phyloP scores from a whole-genome alignment of 495 filamentous ascomycete genomes.

The Penicillium silybi region DNA sequence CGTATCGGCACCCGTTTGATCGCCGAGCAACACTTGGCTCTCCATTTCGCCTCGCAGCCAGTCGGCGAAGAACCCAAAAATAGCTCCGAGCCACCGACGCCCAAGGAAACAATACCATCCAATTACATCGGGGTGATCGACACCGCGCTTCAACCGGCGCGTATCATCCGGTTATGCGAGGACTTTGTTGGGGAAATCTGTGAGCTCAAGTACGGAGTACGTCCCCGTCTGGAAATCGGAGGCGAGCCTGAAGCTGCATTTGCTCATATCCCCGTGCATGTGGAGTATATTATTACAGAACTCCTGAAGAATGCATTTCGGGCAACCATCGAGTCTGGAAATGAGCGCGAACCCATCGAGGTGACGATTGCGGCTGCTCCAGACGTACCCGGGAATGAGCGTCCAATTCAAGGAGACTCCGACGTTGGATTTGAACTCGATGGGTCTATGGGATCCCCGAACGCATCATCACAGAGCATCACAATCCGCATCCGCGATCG shows the following conservation, averaged over 20 bases:
- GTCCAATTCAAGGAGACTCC: slow-evolving; percentile 20
- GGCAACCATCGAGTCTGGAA: slow-evolving; percentile 78
- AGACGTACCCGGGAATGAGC: slow-evolving; percentile 40
- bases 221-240: slow-evolving; percentile 75
- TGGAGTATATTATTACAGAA: slow-evolving; percentile 96
- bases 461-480: slow-evolving; percentile 69
- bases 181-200: slow-evolving; percentile 92
- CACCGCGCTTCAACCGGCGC: slow-evolving; percentile 78
- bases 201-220: slow-evolving; percentile 90
- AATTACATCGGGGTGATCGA: slow-evolving; percentile 97
- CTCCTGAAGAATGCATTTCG: slow-evolving; percentile 95
- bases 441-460: slow-evolving; percentile 37
- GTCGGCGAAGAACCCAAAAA: slow-evolving; percentile 45
- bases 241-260: slow-evolving; percentile 78
- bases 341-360: slow-evolving; percentile 75
- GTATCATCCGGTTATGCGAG: slow-evolving; percentile 74
- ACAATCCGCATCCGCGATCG: slow-evolving; percentile 93
- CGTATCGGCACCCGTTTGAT: slow-evolving; percentile 92
- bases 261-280: slow-evolving; percentile 88
- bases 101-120: slow-evolving; percentile 49
- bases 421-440: slow-evolving; percentile 32
- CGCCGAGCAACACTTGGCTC: slow-evolving; percentile 92
- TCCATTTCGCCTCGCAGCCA: slow-evolving; percentile 79
- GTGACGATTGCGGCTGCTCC: slow-evolving; percentile 90
- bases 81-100: not conserved